A percentile compares a stretch with the other conserved stretches of the same genome.
Conservation (phyloP, 192 early-diverging fungal species). For the Coemansia sp. region DNA sequence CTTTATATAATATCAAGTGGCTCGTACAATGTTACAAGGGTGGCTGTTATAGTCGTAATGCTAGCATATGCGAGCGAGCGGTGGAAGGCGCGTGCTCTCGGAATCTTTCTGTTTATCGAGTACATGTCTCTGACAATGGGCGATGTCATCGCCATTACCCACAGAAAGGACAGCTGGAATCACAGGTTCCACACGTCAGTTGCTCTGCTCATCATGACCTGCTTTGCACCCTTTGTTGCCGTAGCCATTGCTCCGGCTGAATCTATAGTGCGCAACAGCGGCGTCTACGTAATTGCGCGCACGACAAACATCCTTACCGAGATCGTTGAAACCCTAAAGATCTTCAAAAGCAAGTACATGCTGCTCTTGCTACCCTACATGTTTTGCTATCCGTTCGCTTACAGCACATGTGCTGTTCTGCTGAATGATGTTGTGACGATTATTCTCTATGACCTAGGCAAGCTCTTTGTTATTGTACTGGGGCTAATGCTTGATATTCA, state of each 20-base stretch:
- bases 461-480: slow-evolving; percentile 27
- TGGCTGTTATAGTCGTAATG: slow-evolving; percentile 30
- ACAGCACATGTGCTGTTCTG: slow-evolving; percentile 24
- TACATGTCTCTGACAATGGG: slow-evolving; percentile 40
- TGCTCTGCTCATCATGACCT: slow-evolving; percentile 14
- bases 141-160: slow-evolving; percentile 21
- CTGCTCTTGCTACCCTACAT: slow-evolving; percentile 26
- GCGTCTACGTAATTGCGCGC: slow-evolving; percentile 37
- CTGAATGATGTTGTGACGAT: slow-evolving; percentile 24
- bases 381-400: slow-evolving; percentile 37
- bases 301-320: slow-evolving; percentile 21
- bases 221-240: slow-evolving; percentile 28
- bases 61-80: slow-evolving; percentile 37
- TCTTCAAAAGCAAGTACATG: slow-evolving; percentile 24
- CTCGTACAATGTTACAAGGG: slow-evolving; percentile 30
- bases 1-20: slow-evolving; percentile 13
- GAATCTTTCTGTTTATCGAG: slow-evolving; percentile 25
- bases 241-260: slow-evolving; percentile 25
- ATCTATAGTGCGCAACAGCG: slow-evolving; percentile 34
- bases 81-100: slow-evolving; percentile 37
- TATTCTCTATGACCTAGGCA: slow-evolving; percentile 37
- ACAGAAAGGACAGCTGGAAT: slow-evolving; percentile 5
- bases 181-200: slow-evolving; percentile 14
- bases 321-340: slow-evolving; percentile 10
- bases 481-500: slow-evolving; percentile 36